Base-by-base conservation (phyloP, 2,329 filamentous ascomycete species). In the Colletotrichum caudatum region DNA sequence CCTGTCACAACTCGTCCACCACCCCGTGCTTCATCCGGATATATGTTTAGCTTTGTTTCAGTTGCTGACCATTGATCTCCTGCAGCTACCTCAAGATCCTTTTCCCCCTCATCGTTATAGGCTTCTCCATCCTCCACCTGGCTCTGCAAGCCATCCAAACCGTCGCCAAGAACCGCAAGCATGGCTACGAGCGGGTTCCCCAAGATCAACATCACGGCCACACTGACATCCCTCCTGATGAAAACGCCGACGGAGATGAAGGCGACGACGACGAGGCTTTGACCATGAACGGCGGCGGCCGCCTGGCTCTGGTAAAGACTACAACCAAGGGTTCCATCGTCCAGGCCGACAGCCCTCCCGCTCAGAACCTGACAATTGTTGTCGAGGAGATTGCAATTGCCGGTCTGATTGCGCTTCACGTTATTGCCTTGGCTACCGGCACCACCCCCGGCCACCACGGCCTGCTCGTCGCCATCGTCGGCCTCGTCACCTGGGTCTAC, bases 401-500 rank as follows among this genome's bases (percentile, higher is more conserved):
- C 64, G 93, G 88, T 16, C 86, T 96, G 75, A 81, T 98, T 67
- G 90, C 84, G 2, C 82, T 95, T 71, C 94, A 94, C 76, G 81
- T 91, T 23, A 82, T 90, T 12, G 88, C 90, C 11, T 84, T 96
- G 65, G 81, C 89, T 1, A 88, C 89, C 1, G 83, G 87, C 46
- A 51, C 56, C 26, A 84, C 87, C 53, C 93, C 89, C 83, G 88
- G 88, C 29, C 82, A 82, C 23, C 85, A 87, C 72, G 90, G 89
- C 63, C 86, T 82, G 23, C 77, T 90, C 67, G 89, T 91, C 33
- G 89, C 91, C 12, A 84, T 92, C 61, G 88, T 90, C 3, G 91
- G 91, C 61, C 84, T 97, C 44, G 81, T 90, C 14, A 90, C 90
- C 39, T 98, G 96, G 95, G 81, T 89, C 64, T 99, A 98, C 79